Conservation (phyloP, 805 yeast species). For the Scheffersomyces coipomensis region DNA sequence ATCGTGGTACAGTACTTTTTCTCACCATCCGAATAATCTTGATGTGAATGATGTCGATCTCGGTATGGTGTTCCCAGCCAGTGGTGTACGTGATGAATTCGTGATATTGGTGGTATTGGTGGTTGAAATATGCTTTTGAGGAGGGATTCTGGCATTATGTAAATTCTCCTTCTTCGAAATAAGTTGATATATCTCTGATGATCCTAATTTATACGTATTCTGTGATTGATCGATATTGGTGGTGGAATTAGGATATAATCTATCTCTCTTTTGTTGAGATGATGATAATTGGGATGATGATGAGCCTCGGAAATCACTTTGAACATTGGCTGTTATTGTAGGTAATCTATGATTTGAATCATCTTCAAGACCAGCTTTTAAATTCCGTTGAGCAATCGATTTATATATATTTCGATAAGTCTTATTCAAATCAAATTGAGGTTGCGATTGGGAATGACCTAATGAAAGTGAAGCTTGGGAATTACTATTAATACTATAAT, state of each 20-base stretch:
- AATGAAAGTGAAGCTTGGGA: not conserved
- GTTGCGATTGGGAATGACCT: not conserved
- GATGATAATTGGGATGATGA: no score
- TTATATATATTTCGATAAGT: constrained; percentile 35
- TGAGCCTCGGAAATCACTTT: constrained; percentile 2
- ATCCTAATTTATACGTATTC: constrained; percentile 8
- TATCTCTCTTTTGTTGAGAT: no score
- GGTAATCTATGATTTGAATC: constrained; percentile 14
- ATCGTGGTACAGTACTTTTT: no score
- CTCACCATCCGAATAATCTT: constrained; percentile 40
- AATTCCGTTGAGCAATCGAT: constrained; percentile 33
- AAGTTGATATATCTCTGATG: constrained; percentile 12
- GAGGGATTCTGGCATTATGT: not conserved
- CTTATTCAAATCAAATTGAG: constrained; percentile 20
- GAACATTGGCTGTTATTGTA: constrained; percentile 8
- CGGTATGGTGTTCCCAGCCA: not conserved
- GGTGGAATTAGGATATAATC: no score
- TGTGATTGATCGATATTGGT: no score
- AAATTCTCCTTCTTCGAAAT: constrained; percentile 5
- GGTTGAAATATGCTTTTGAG: not conserved
- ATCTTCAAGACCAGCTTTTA: constrained; percentile 5
- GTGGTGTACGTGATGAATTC: no score
- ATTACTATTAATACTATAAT: constrained; percentile 19
- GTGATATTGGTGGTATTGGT: not conserved
- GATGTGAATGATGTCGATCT: constrained; percentile 19